phyloP scores from a whole-genome alignment of 2,329 filamentous ascomycete species.

The Chaetomiaceae sp. region DNA sequence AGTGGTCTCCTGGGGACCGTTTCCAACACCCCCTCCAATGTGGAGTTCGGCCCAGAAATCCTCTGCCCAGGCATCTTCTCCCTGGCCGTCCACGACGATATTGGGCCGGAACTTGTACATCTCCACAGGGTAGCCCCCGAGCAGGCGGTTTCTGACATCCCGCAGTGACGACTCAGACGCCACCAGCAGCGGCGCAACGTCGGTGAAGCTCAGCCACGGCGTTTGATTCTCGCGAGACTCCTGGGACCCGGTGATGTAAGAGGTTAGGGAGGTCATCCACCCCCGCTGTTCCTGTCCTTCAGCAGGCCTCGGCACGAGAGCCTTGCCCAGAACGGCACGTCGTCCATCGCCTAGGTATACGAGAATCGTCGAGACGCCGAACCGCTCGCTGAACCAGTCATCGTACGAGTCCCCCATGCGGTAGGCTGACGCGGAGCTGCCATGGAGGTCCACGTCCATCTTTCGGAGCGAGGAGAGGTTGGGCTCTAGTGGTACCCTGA shows the following conservation, averaged over 20 bases:
- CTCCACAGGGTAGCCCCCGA: slow-evolving; percentile 47
- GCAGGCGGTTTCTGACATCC: slow-evolving; percentile 56
- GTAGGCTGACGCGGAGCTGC: slow-evolving; percentile 53
- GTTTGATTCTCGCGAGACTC: slow-evolving; percentile 28
- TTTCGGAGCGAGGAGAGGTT: slow-evolving; percentile 40
- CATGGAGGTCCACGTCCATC: slow-evolving; percentile 54
- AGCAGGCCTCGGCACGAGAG: slow-evolving; percentile 37
- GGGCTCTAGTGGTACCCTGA: slow-evolving; percentile 56
- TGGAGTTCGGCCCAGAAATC: slow-evolving; percentile 66
- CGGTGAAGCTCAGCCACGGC: slow-evolving; percentile 63
- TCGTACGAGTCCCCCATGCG: slow-evolving; percentile 58
- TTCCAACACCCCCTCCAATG: slow-evolving; percentile 29
- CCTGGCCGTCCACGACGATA: slow-evolving; percentile 59
- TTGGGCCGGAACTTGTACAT: slow-evolving; percentile 70
- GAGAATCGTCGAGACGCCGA: slow-evolving; percentile 58
- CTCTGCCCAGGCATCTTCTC: slow-evolving; percentile 54
- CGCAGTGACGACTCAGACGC: slow-evolving; percentile 65
- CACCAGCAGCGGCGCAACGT: slow-evolving; percentile 71
- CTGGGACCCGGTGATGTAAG: slow-evolving; percentile 20
- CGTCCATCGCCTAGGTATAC: slow-evolving; percentile 60
- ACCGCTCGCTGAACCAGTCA: slow-evolving; percentile 61
- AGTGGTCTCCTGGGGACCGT: slow-evolving; percentile 16
- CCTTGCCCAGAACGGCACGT: slow-evolving; percentile 56
- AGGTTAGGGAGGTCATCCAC: slow-evolving; percentile 16
- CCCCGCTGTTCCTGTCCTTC: slow-evolving; percentile 8